Evolutionary conservation across 2,329 filamentous ascomycete genomes (phyloP), one percentile per base, ranked within the genome.

Genomic region (Orbilia ellipsospora): DNA sequence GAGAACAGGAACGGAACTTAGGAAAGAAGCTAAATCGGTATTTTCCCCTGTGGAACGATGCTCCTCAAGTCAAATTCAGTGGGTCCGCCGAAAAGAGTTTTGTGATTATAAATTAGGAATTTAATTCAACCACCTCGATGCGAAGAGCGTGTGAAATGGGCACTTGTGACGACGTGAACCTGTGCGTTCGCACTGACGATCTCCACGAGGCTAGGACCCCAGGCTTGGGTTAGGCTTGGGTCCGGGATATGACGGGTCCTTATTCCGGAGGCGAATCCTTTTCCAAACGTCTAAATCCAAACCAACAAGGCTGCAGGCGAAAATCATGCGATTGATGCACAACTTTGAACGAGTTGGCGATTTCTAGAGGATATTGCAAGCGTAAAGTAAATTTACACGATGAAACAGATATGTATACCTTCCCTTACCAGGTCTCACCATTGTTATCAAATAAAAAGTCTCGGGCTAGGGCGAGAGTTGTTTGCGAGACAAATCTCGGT

Each of bases 251-350:
- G 54, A 72, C 67, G 67, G 67, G 60, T 60, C 45, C 26, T 65
- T 72, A 72, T 60, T 72, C 67, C 60, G 67, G 67, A 72, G 67
- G 67, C 67, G 67, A 72, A 52, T 60, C 62, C 59, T 56, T 57
- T 59, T 70, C 62, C 66, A 70, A 70, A 70, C 51, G 57, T 36
- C 16, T 57, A 48, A 70, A 54, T 51, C 65, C 48, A 59, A 26
- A 59, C 12, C 31, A 40, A 40, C 55, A 36, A 59, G 54, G 55
- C 55, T 20, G 10, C 55, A 36, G 44, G 55, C 16, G 40, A 31
- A 56, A 40, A 42, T 45, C 55, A 45, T 59, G 55, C 55, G 40
- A 59, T 18, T n/a, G 55, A 42, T 13, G 40, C 15, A 20, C 13
- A 59, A 12, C n/a, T 23, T 23, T 16, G 36, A 44, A 44, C 44